Percentiles rank a stretch among this genome's conserved stretches.
phyloP scores from a whole-genome alignment of 257 asterid species.

The Ilex asprella region DNA sequence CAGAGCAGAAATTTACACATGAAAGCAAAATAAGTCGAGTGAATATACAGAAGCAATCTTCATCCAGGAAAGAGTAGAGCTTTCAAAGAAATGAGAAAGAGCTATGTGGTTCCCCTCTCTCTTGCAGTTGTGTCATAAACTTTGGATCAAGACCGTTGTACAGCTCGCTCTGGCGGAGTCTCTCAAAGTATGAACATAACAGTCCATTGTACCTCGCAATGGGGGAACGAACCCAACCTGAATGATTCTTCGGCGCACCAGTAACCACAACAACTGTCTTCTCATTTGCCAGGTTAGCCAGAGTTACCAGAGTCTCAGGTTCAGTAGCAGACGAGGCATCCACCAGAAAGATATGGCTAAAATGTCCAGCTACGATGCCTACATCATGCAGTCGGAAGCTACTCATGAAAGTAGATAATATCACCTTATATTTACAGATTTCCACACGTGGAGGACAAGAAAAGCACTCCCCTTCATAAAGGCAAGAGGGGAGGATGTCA shows the following conservation, averaged over 20 bases:
- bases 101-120: too few relatives aligned
- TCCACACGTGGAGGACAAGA: slow-evolving; percentile 11
- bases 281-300: slow-evolving; percentile 12
- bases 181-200: slow-evolving; percentile 26
- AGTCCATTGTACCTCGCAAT: slow-evolving; percentile 25
- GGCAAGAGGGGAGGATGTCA: slow-evolving; percentile 21
- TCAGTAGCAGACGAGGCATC: slow-evolving; percentile 30
- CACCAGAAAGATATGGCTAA: slow-evolving; percentile 22
- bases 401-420: slow-evolving; percentile 17
- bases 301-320: slow-evolving; percentile 23
- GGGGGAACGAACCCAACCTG: slow-evolving; percentile 25
- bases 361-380: slow-evolving; percentile 18
- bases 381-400: slow-evolving; percentile 12
- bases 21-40: too few relatives aligned
- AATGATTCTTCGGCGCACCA: slow-evolving; percentile 11
- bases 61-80: too few relatives aligned
- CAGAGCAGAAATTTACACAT: too few relatives aligned
- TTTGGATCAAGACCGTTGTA: not conserved
- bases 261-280: slow-evolving; percentile 16
- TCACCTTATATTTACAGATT: slow-evolving; percentile 8
- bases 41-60: too few relatives aligned
- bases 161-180: slow-evolving; percentile 1
- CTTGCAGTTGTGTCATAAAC: too few relatives aligned
- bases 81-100: too few relatives aligned
- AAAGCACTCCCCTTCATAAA: slow-evolving; percentile 10